Evolutionary conservation across 495 filamentous ascomycete species (phyloP), one percentile per base, ranked within the genome.

Genomic region (Penicillium malachiteum): DNA sequence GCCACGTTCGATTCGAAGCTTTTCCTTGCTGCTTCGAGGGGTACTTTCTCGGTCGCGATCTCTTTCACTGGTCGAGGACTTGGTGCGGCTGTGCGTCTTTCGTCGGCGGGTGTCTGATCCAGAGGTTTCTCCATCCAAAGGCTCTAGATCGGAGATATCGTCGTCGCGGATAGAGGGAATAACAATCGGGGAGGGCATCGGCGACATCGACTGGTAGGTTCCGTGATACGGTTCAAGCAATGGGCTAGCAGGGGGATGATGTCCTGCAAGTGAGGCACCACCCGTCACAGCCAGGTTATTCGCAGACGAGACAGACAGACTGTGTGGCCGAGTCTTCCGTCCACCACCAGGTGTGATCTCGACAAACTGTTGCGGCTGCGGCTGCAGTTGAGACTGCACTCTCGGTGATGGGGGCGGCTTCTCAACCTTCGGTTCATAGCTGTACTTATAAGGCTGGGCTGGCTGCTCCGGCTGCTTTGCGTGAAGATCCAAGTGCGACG

Each of bases 151-250:
- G 2, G 78, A 81, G 21, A 82, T 68, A 26, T 80, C 78, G 6
- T 78, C 77, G 30, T 81, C 75, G n/a, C 63, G 64, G 10, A 57
- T 64, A 7, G 70, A 61, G 0, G 77, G 70, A 17, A 76, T 67
- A 47, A 79, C 68, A 40, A 87, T 74, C 0, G 93, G 89, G 1
- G 89, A 91, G 0, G 92, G 92, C 90, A 96, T 94, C 2, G 94
- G 93, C 1, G 92, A 96, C 60, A 97, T 90, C 48, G 88, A 89
- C 70, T 98, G 94, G 65, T 95, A 98, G 1, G 92, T 96, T 7
- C 94, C 94, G 54, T 86, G 86, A 72, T 98, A 98, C 1, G 94
- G 87, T 71, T 97, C 94, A 11, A 96, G 81, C 14, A 97, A 77
- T 0, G 94, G 94, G 54, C 89, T 94, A 8, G 86, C 82, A 2